A percentile compares a stretch with the other conserved stretches of the same genome.
These are phyloP conservation scores for Cornus florida DNA, from an alignment of 148 eudicot species.

Conservation along the genomic window DNA sequence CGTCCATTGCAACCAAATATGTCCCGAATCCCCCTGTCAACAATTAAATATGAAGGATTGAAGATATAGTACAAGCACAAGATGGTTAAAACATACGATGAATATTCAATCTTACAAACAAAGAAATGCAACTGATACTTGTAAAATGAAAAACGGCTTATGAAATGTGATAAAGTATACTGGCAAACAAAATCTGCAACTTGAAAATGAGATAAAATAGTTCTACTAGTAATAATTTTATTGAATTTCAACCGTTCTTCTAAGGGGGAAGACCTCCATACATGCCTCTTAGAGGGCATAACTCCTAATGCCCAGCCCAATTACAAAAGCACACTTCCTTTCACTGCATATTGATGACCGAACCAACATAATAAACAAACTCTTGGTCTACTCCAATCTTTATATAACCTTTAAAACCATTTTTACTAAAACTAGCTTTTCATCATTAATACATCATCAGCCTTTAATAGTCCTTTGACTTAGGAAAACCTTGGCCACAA, in stretches of 20 bases:
- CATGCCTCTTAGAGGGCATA: neutral
- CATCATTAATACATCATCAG: neutral
- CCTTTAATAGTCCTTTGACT: neutral
- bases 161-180: neutral
- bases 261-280: neutral
- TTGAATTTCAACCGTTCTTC: neutral
- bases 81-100: no score
- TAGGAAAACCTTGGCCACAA: neutral
- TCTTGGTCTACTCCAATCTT: neutral
- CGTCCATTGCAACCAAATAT: conserved; percentile 86
- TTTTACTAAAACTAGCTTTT: neutral
- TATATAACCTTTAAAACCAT: neutral
- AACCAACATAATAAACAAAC: neutral
- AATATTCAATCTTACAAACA: no score
- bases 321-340: neutral
- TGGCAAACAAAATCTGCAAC: neutral
- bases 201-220: neutral
- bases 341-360: neutral
- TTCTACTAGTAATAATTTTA: no score
- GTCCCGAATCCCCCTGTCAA: conserved; percentile 87
- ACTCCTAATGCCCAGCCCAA: neutral
- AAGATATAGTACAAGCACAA: neutral
- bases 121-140: no score
- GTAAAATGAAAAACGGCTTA: no score
- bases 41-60: conserved; percentile 4